These are phyloP conservation scores for Botryobasidium botryosum DNA, from an alignment of 768 basidiomycete species.

Conservation along the genomic window DNA sequence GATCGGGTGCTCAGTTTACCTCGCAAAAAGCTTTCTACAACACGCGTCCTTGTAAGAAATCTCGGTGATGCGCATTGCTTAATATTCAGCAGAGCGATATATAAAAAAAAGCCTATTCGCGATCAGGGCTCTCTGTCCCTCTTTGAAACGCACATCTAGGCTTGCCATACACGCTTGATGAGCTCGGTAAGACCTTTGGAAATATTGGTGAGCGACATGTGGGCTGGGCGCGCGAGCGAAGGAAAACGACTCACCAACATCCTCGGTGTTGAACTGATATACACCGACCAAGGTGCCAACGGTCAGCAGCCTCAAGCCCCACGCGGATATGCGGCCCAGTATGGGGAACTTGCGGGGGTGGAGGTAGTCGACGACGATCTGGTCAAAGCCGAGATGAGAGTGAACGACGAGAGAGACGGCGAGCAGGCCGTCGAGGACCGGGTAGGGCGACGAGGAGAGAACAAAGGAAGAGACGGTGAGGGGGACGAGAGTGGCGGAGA, in stretches of 20 bases:
- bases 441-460: conserved; percentile 56
- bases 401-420: conserved; percentile 82
- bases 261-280: conserved; percentile 97
- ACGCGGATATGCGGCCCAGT: conserved; percentile 48
- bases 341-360: conserved; percentile 89
- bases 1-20: no score
- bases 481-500: conserved; percentile 78
- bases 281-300: conserved; percentile 73
- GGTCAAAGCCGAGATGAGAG: conserved; percentile 90
- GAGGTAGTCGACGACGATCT: conserved; percentile 70
- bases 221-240: conserved; percentile 2
- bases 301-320: conserved; percentile 64
- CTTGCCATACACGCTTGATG: conserved; percentile 66
- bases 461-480: conserved; percentile 75
- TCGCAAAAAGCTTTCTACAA: no score
- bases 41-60: no score
- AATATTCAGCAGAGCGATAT: no score
- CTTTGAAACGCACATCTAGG: no score
- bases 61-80: no score
- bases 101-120: no score
- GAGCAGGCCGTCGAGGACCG: conserved; percentile 78
- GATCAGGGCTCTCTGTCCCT: no score
- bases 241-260: conserved; percentile 57
- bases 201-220: background rate
- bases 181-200: conserved; percentile 59